phyloP scores from a whole-genome alignment of 2,329 filamentous ascomycete species.

The Xylariaceae sp. region DNA sequence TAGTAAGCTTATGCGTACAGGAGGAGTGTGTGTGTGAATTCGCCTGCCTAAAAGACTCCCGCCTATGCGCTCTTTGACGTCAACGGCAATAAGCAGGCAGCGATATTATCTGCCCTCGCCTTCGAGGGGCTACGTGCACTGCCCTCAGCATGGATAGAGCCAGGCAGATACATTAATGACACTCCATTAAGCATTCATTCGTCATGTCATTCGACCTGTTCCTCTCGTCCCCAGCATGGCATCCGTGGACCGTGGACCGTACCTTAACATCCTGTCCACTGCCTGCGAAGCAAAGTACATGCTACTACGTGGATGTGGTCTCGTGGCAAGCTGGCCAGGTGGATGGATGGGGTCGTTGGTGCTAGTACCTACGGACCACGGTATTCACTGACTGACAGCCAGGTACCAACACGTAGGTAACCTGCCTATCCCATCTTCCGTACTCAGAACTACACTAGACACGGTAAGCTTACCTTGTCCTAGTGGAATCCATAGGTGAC shows the following conservation, averaged over 20 bases:
- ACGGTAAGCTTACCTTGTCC: neutral
- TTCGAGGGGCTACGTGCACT: neutral
- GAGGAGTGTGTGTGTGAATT: neutral
- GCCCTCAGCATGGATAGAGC: no score
- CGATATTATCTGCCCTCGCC: neutral
- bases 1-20: neutral
- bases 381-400: neutral
- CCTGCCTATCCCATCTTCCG: neutral
- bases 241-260: no score
- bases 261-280: neutral
- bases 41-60: neutral
- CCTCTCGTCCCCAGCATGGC: neutral
- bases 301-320: constrained; percentile 5
- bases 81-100: neutral
- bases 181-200: no score
- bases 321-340: constrained; percentile 1
- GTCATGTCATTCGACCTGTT: neutral
- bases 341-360: neutral
- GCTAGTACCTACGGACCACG: neutral
- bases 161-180: no score
- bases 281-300: neutral
- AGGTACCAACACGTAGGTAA: neutral
- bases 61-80: neutral
- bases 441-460: neutral
- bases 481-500: neutral